These are phyloP conservation scores for Neonothopanus nambi DNA, from an alignment of 1,284 basidiomycete species.

Conservation along the genomic window DNA sequence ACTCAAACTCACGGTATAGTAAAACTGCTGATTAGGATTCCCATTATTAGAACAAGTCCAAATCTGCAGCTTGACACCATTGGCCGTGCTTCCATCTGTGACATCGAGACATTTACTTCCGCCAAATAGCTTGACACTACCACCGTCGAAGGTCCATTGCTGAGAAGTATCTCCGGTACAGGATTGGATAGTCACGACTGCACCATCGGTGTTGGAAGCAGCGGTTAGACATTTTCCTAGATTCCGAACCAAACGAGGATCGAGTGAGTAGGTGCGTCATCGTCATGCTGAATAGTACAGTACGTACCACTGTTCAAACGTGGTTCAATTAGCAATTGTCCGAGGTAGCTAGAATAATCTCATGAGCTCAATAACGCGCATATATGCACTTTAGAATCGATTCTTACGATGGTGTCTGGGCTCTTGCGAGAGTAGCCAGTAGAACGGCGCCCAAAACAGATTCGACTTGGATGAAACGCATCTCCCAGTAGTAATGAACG, in stretches of 20 bases:
- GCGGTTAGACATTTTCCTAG: slow-evolving; percentile 29
- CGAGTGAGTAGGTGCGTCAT: not conserved
- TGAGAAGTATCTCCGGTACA: slow-evolving; percentile 27
- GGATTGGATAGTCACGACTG: slow-evolving; percentile 62
- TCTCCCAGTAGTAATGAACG: slow-evolving; percentile 1
- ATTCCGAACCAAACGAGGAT: not conserved
- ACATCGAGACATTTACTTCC: slow-evolving; percentile 31
- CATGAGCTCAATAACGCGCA: not conserved
- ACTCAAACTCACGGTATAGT: slow-evolving; percentile 19
- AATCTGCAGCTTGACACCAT: slow-evolving; percentile 32
- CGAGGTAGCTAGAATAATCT: slow-evolving; percentile 5
- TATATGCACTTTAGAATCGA: not conserved
- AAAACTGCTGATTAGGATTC: slow-evolving; percentile 27
- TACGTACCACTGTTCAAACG: slow-evolving; percentile 18
- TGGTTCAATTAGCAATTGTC: slow-evolving; percentile 23
- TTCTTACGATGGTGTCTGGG: slow-evolving; percentile 10
- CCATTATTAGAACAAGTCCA: slow-evolving; percentile 26
- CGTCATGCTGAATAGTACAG: no score
- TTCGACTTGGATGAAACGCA: slow-evolving; percentile 7
- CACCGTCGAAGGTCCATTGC: slow-evolving; percentile 25
- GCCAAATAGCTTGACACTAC: slow-evolving; percentile 25
- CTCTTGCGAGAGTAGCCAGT: slow-evolving; percentile 10
- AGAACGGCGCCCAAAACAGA: slow-evolving; percentile 2
- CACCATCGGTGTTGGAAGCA: slow-evolving; percentile 46
- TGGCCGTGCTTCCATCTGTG: slow-evolving; percentile 23